Evolutionary conservation across 2,329 filamentous ascomycete species (phyloP).

Genomic region (Teratosphaeria viscida): DNA sequence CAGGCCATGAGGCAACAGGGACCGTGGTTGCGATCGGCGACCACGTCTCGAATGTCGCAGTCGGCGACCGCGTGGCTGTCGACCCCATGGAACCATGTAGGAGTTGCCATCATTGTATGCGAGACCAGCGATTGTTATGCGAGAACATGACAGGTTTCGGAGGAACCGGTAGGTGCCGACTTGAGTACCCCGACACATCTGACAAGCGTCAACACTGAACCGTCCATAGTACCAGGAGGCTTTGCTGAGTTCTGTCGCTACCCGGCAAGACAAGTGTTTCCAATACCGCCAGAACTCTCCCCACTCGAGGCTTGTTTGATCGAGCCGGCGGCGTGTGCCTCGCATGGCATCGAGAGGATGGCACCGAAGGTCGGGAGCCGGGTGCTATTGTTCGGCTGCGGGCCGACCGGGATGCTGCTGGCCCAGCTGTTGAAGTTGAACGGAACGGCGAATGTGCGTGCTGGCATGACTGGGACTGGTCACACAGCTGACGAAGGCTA

Average conservation of each 20-base stretch:
- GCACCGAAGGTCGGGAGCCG: conserved; percentile 4
- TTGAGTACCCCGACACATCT: background rate
- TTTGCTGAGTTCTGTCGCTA: conserved; percentile 5
- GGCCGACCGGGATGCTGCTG: conserved; percentile 24
- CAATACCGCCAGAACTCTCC: background rate
- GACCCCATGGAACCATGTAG: conserved; percentile 59
- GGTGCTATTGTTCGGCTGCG: conserved; percentile 5
- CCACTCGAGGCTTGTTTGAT: conserved; percentile 5
- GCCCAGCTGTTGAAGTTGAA: conserved; percentile 54
- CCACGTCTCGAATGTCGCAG: conserved; percentile 48
- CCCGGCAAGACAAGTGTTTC: conserved; percentile 2
- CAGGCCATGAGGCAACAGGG: conserved; percentile 53
- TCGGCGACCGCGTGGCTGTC: conserved; percentile 52
- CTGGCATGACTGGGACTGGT: conserved; percentile 44
- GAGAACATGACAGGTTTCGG: conserved; percentile 59
- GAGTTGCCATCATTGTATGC: conserved; percentile 63
- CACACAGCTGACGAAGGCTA: background rate
- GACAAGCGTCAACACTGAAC: background rate
- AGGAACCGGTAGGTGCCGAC: conserved; percentile 30
- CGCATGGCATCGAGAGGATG: conserved; percentile 6
- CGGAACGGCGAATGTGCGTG: conserved; percentile 58
- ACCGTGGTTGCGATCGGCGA: conserved; percentile 49
- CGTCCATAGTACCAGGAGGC: conserved; percentile 1
- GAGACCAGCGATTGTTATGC: conserved; percentile 57
- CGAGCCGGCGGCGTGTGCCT: conserved; percentile 5